phyloP scores from a whole-genome alignment of 306 rosid genomes.

The Pachyrhizus erosus region DNA sequence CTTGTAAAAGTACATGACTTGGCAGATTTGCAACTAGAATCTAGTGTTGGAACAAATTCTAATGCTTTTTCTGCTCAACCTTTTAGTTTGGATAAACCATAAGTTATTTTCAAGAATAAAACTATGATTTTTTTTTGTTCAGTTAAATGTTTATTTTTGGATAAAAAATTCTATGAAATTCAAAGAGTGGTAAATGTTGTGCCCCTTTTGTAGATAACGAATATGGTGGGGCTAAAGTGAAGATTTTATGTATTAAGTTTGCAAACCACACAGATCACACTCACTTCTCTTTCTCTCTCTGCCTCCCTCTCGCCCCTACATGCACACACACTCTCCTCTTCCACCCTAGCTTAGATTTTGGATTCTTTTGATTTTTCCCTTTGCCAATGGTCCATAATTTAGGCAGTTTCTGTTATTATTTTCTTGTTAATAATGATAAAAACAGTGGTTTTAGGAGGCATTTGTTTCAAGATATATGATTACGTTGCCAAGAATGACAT shows the following conservation, averaged over 20 bases:
- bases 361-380: neutral
- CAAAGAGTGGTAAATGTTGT: neutral
- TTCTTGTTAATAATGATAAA: neutral
- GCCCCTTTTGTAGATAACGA: neutral
- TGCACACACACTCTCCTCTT: neutral
- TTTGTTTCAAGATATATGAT: slow-evolving; percentile 1
- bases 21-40: neutral
- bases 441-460: neutral
- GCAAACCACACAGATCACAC: neutral
- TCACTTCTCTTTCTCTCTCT: neutral
- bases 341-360: neutral
- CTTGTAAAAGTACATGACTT: neutral
- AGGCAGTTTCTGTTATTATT: neutral
- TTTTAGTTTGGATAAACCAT: neutral
- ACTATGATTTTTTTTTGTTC: neutral
- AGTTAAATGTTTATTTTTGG: neutral
- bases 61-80: neutral
- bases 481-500: neutral
- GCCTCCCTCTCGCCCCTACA: neutral
- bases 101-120: neutral
- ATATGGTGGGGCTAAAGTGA: neutral
- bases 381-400: neutral
- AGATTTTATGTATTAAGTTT: neutral
- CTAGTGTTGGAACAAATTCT: neutral
- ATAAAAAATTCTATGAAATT: neutral